phyloP scores from a whole-genome alignment of 257 asterid species.

The Striga asiatica region DNA sequence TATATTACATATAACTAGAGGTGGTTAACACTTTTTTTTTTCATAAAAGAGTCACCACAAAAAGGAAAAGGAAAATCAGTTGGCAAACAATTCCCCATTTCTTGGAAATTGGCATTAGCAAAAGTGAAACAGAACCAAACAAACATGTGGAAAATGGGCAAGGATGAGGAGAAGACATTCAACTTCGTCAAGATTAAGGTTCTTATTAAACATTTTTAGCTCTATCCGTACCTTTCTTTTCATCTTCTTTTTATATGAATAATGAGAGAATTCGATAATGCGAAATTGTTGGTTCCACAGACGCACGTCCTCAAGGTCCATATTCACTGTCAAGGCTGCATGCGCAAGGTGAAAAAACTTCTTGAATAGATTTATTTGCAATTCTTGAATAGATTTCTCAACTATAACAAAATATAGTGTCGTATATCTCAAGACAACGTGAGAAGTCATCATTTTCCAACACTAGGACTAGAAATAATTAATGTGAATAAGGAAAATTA shows the following conservation, averaged over 20 bases:
- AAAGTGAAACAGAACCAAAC: neutral
- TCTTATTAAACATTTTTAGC: no score
- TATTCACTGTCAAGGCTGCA: slow-evolving; percentile 67
- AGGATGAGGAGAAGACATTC: slow-evolving; percentile 2
- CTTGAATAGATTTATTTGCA: no score
- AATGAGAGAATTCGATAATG: neutral
- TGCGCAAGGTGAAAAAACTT: slow-evolving; percentile 43
- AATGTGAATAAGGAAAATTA: no score
- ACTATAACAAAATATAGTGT: no score
- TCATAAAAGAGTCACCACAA: neutral
- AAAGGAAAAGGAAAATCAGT: neutral
- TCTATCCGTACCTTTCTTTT: neutral
- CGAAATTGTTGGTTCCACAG: no score
- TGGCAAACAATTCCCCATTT: neutral
- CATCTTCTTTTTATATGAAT: no score
- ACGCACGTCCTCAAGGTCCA: slow-evolving; percentile 50
- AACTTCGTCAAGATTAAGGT: slow-evolving; percentile 19
- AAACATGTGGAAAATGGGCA: slow-evolving; percentile 14
- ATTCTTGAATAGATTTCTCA: no score
- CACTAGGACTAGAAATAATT: no score
- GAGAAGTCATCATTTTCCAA: no score
- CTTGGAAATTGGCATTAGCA: neutral
- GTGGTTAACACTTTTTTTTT: no score
- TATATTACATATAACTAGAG: no score
- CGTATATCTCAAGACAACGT: no score